Evolutionary conservation across 106 monocot genomes (phyloP).

Genomic region (Allium cepa): DNA sequence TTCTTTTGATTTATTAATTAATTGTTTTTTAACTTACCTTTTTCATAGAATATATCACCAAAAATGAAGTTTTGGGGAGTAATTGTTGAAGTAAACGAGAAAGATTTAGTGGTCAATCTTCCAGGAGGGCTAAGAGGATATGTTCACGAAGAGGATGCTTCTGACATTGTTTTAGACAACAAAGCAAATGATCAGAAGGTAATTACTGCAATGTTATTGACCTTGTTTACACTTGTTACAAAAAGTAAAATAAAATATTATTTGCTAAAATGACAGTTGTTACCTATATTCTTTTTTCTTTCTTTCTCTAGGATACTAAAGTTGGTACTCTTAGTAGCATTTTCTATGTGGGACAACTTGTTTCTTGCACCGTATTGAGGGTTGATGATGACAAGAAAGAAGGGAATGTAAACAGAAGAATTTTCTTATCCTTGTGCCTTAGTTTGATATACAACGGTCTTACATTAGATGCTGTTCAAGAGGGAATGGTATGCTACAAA

Average conservation of each 20-base stretch:
- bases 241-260: background rate
- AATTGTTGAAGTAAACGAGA: conserved; percentile 66
- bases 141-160: conserved; percentile 72
- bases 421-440: conserved; percentile 63
- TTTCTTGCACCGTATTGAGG: conserved; percentile 64
- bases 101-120: conserved; percentile 88
- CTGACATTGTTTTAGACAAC: conserved; percentile 32
- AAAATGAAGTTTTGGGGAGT: conserved; percentile 92
- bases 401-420: conserved; percentile 69
- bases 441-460: conserved; percentile 79
- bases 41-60: conserved; percentile 63
- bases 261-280: background rate
- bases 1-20: background rate
- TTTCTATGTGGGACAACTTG: conserved; percentile 68
- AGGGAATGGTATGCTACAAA: conserved; percentile 65
- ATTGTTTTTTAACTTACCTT: background rate
- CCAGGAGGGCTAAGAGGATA: conserved; percentile 89
- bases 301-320: conserved; percentile 46
- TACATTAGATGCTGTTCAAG: conserved; percentile 70
- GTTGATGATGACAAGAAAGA: conserved; percentile 74
- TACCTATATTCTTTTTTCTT: background rate
- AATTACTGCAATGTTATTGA: no score
- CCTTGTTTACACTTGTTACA: no score
- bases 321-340: conserved; percentile 30
- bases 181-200: conserved; percentile 2